Percentiles rank a stretch among this genome's conserved stretches.
Conservation (phyloP, 352 stramenopile species). For the Pelagophyceae sp. region DNA sequence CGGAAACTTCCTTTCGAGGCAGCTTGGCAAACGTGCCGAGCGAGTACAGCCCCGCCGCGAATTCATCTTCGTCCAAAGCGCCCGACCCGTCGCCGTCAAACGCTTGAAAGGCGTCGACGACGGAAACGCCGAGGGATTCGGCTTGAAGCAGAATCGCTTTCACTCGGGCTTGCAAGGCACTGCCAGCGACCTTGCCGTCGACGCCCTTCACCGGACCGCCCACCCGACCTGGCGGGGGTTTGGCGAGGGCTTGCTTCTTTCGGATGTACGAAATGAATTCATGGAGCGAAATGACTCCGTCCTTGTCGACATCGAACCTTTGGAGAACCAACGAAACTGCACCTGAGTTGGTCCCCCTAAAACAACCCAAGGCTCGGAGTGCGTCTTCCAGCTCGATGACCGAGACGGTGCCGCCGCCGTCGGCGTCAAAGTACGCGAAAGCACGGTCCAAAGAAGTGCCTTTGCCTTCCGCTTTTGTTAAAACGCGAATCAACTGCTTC, state of each 20-base stretch:
- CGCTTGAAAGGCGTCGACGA: conserved; percentile 34
- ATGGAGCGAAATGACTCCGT: conserved; percentile 34
- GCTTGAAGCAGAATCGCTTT: conserved; percentile 37
- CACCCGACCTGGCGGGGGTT: too few species aligned
- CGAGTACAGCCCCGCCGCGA: conserved; percentile 13
- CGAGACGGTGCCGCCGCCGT: conserved; percentile 20
- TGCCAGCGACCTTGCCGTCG: conserved; percentile 11
- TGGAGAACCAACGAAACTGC: conserved; percentile 29
- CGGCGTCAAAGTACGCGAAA: conserved; percentile 25
- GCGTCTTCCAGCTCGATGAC: conserved; percentile 28
- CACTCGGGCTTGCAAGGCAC: conserved; percentile 10
- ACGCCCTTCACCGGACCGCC: not conserved
- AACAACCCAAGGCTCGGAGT: conserved; percentile 24
- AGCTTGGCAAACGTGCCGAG: conserved; percentile 24
- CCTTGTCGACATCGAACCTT: conserved; percentile 34
- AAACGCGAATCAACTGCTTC: conserved; percentile 25
- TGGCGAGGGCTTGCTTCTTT: not conserved
- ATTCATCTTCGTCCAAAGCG: conserved; percentile 12
- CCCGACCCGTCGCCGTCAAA: conserved; percentile 30
- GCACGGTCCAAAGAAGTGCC: conserved; percentile 21
- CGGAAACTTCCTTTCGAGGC: conserved; percentile 11
- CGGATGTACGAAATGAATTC: conserved; percentile 19
- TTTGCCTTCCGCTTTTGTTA: conserved; percentile 23
- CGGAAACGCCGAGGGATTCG: conserved; percentile 34
- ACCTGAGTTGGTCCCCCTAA: conserved; percentile 24